Evolutionary conservation across 2,329 filamentous ascomycete species (phyloP), one percentile per base, ranked within the genome.

Genomic region (Lecanicillium sp.): DNA sequence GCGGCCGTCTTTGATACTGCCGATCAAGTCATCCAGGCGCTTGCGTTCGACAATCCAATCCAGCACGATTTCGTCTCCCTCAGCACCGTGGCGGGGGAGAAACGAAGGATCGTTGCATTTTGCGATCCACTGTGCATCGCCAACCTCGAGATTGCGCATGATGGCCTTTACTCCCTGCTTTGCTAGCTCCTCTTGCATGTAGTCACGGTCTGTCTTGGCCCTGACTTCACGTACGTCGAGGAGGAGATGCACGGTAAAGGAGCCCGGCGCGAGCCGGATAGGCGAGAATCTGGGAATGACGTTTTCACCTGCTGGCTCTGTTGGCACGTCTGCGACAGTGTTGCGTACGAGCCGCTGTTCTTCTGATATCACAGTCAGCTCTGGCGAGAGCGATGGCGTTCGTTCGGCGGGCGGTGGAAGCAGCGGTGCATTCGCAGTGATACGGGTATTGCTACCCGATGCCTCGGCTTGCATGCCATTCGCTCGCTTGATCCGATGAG

Each of bases 21-120:
- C 71, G n/a, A 91, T 75, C 39, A 93, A 68, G 61, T 93, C 87
- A 59, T 91, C 87, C 0, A 90, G 74, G 8, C 87, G 75, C 61
- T 93, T 93, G 52, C 87, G 77, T 66, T 93, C 87, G 1, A 90
- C 77, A 37, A 93, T 87, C 74, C 83, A 88, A 62, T 91, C 87
- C 4, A 93, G 71, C 39, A 89, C 79, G 11, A 91, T 66, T 61
- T 90, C 86, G 50, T 81, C 76, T 14, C 83, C 81, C 58, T 84
- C 78, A 2, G 71, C 69, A 11, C 83, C 83, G 43, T 77, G 68
- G 4, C 69, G 70, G 2, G 72, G 57, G 5, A 88, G 71, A 23
- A 80, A 70, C 9, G 64, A 64, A 0, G 79, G 67, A 50, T 87
- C 77, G 55, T 81, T 72, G 57, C 79, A 81, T 61, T 85, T 88